Conservation (phyloP, 805 yeast genomes). For the Monosporozyma solicola region DNA sequence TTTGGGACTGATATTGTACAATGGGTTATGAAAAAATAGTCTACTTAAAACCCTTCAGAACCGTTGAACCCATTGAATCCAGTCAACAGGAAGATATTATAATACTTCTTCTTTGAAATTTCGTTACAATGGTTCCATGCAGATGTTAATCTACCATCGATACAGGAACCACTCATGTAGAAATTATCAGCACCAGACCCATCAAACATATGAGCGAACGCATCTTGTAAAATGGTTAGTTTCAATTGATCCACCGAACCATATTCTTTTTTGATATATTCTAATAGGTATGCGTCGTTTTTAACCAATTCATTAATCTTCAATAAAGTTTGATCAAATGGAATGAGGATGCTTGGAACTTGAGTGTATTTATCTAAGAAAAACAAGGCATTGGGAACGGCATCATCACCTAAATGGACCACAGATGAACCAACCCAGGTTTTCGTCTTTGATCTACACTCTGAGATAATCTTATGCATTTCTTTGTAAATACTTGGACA, state of each 20-base stretch:
- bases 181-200: constrained; percentile 82
- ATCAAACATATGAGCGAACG: constrained; percentile 45
- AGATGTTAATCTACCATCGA: constrained; percentile 71
- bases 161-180: constrained; percentile 77
- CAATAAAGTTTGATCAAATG: constrained; percentile 51
- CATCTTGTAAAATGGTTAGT: constrained; percentile 34
- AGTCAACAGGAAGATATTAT: constrained; percentile 48
- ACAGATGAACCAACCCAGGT: constrained; percentile 76
- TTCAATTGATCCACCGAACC: constrained; percentile 47
- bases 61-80: constrained; percentile 76
- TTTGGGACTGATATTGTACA: background rate
- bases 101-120: constrained; percentile 58
- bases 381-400: constrained; percentile 75
- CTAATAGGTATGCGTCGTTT: constrained; percentile 38
- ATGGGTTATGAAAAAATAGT: background rate
- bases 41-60: constrained; percentile 43
- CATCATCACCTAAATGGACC: constrained; percentile 73
- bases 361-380: constrained; percentile 74
- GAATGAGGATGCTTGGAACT: constrained; percentile 68
- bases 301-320: constrained; percentile 45
- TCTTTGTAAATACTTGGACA: constrained; percentile 62
- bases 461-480: constrained; percentile 61
- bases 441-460: constrained; percentile 53
- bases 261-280: constrained; percentile 51
- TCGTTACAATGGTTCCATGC: constrained; percentile 80